Conservation (phyloP, 1,284 basidiomycete genomes). For the Exobasidium cylindrosporum region DNA sequence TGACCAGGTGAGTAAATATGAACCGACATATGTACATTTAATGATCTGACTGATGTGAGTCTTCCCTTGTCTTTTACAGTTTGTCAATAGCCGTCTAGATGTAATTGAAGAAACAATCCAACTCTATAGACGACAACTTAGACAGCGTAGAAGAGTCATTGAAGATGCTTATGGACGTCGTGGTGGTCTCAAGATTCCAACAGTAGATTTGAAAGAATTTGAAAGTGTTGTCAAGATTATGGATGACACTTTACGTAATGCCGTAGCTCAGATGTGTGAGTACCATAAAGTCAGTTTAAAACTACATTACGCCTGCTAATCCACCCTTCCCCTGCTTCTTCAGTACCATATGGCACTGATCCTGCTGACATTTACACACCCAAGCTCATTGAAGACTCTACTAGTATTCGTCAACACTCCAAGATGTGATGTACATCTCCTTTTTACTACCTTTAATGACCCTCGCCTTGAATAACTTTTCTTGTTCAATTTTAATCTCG, state of each 20-base stretch:
- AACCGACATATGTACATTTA: too few species aligned
- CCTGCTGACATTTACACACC: slow-evolving; percentile 7
- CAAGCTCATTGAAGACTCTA: not conserved
- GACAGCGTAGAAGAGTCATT: not conserved
- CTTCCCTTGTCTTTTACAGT: slow-evolving; percentile 10
- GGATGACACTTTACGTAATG: slow-evolving; percentile 1
- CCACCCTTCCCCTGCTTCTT: not conserved
- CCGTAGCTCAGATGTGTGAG: slow-evolving; percentile 10
- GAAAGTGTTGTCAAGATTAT: not conserved
- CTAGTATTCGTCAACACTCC: not conserved
- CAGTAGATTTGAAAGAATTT: slow-evolving; percentile 16
- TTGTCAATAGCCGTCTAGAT: slow-evolving; percentile 13
- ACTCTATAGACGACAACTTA: slow-evolving; percentile 8
- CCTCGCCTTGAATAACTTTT: too few species aligned
- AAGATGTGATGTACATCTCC: not conserved
- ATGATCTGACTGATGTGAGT: too few species aligned
- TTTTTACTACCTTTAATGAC: not conserved
- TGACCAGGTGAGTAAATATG: slow-evolving; percentile 6
- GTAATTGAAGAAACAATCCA: slow-evolving; percentile 16
- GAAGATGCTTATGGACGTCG: slow-evolving; percentile 9
- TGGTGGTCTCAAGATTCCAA: slow-evolving; percentile 14
- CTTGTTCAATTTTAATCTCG: too few species aligned
- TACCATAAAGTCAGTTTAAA: not conserved
- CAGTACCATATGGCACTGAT: slow-evolving; percentile 7
- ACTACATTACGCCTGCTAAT: not conserved